Base-by-base conservation (phyloP, 1,284 basidiomycete species). In the Moniliophthora roreri region DNA sequence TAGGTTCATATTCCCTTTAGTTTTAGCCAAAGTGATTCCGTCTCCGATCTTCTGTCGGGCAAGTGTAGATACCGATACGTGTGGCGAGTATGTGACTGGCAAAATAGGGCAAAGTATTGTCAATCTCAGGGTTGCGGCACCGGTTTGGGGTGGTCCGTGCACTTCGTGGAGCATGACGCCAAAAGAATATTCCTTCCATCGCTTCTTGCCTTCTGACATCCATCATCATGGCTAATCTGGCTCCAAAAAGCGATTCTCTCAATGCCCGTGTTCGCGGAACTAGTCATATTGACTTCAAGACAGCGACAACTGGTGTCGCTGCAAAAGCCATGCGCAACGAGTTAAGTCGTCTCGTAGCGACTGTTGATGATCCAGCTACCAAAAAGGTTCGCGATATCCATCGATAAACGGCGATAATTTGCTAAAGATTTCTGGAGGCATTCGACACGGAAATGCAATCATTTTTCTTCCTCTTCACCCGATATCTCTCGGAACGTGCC, bases 261-360 rank as follows among this genome's bases (percentile, higher is more conserved):
- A 82, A 78, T 61, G 76, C 81, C 67, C 82, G 86, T 62, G 78
- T 80, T 55, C 80, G 87, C 58, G 84, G 88, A 60, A 79, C 80
- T 55, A 80, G 79, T 63, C 84, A 89, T 70, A 83, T 88, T 74
- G 84, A 97, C 78, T 97, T 97, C 86, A 96, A 97, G 82, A 96
- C 94, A 38, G 96, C 96, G 61, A 97, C 95, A 53, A 98, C 96
- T 46, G 96, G 96, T 63, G 91, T 99, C 64, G 91, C 95, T 38
- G 93, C 95, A 63, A 98, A 98, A 79, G 83, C 95, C 55, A 98
- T 98, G 97, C 89, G 94, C 78, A 98, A 98, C 69, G 96, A 99
- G 80, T 88, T 99, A 75, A 91, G 92, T 72, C 85, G 85, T 67
- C 89, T 99, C 80, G 93, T 98, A 66, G 78, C 78, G 65, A 87